Conservation (phyloP, 1,284 basidiomycete species). For the Cryptococcus neoformans region DNA sequence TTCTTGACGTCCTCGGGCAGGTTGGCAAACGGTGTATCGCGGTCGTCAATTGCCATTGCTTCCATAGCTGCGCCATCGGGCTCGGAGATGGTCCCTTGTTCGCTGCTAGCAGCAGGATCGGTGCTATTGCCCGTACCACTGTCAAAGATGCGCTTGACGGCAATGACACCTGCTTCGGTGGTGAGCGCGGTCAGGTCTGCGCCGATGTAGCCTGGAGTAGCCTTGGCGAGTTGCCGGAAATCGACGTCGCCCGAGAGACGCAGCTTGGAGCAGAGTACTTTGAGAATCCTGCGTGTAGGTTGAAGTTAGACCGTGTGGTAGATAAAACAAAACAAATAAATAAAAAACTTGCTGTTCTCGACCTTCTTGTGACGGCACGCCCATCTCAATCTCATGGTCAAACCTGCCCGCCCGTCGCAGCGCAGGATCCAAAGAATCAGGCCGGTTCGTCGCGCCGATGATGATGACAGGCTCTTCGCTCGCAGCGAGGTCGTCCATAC, state of each 20-base stretch:
- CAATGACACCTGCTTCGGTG: slow-evolving; percentile 90
- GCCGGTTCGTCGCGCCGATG: slow-evolving; percentile 93
- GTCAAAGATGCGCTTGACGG: slow-evolving; percentile 94
- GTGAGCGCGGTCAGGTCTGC: slow-evolving; percentile 90
- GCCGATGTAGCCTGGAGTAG: slow-evolving; percentile 95
- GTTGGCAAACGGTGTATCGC: slow-evolving; percentile 28
- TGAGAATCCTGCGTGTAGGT: slow-evolving; percentile 62
- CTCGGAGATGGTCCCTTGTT: slow-evolving; percentile 62
- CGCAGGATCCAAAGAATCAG: slow-evolving; percentile 91
- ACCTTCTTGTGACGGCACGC: slow-evolving; percentile 87
- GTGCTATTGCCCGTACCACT: too few species aligned
- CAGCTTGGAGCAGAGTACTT: slow-evolving; percentile 54
- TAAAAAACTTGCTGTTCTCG: slow-evolving; percentile 72
- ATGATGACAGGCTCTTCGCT: slow-evolving; percentile 74
- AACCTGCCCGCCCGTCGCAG: slow-evolving; percentile 90
- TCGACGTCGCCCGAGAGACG: slow-evolving; percentile 39
- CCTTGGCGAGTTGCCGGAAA: slow-evolving; percentile 65
- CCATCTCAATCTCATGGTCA: slow-evolving; percentile 97
- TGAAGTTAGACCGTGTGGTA: slow-evolving; percentile 3
- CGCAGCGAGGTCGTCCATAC: slow-evolving; percentile 68
- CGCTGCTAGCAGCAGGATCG: slow-evolving; percentile 13
- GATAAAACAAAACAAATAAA: too few species aligned
- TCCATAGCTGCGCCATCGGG: slow-evolving; percentile 14
- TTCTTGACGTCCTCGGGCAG: slow-evolving; percentile 50
- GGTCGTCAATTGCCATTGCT: slow-evolving; percentile 30